A percentile compares a stretch with the other conserved stretches of the same genome.
These are phyloP conservation scores for Suhomyces bolitotheri DNA, from an alignment of 1,139 yeast genomes.

Conservation along the genomic window DNA sequence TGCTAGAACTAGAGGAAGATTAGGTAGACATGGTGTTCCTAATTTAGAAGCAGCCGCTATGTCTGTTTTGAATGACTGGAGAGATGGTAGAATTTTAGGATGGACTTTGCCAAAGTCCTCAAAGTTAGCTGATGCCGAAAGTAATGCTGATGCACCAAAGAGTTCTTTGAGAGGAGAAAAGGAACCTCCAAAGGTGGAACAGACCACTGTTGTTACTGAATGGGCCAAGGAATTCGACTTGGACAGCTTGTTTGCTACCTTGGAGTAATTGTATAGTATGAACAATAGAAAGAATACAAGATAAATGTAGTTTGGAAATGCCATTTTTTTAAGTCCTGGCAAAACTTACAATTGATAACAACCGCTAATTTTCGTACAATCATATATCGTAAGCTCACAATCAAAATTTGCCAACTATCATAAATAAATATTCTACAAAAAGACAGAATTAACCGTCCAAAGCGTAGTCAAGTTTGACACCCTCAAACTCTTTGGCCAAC, in stretches of 20 bases:
- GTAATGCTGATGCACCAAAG: constrained; percentile 38
- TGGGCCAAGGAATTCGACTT: constrained; percentile 96
- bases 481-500: constrained; percentile 43
- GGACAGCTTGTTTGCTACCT: constrained; percentile 62
- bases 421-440: too few species aligned
- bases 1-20: constrained; percentile 89
- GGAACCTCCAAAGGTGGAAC: constrained; percentile 59
- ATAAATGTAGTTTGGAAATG: not conserved
- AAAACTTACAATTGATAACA: not conserved
- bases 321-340: not conserved
- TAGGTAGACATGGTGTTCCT: constrained; percentile 92
- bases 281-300: too few species aligned
- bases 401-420: too few species aligned
- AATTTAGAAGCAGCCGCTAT: constrained; percentile 83
- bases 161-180: constrained; percentile 47
- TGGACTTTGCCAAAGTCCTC: constrained; percentile 85
- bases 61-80: constrained; percentile 89
- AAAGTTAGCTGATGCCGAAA: constrained; percentile 30
- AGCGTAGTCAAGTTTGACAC: constrained; percentile 44
- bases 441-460: constrained; percentile 45
- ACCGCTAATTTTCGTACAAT: too few species aligned
- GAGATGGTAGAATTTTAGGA: constrained; percentile 91
- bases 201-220: constrained; percentile 77
- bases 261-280: constrained; percentile 6
- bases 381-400: too few species aligned